Percentiles rank a stretch among this genome's conserved stretches.
Evolutionary conservation across 2,329 filamentous ascomycete species (phyloP).

Genomic region (Talaromyces sp.): DNA sequence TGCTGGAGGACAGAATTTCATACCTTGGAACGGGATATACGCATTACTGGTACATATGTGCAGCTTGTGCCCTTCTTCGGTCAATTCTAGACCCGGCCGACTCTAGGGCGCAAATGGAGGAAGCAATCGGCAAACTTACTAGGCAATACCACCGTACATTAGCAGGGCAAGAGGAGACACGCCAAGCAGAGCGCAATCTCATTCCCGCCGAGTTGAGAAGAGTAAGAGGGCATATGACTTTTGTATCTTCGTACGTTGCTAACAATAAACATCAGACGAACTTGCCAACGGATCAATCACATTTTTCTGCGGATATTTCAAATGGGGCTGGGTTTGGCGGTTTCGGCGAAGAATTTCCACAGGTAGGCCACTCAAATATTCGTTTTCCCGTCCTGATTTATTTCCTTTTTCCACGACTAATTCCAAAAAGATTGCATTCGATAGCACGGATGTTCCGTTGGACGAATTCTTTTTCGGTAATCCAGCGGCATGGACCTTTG

Average conservation of each 20-base stretch:
- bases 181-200: conserved; percentile 13
- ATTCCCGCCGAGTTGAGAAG: background rate
- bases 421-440: background rate
- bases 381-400: background rate
- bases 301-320: background rate
- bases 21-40: conserved; percentile 31
- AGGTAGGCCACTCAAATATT: background rate
- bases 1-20: conserved; percentile 31
- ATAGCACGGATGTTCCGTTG: conserved; percentile 9
- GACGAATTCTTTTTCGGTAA: conserved; percentile 19
- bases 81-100: conserved; percentile 20
- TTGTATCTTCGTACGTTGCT: background rate
- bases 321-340: background rate
- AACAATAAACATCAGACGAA: background rate
- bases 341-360: background rate
- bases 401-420: background rate
- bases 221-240: background rate
- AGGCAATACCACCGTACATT: conserved; percentile 18
- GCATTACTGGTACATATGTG: conserved; percentile 30
- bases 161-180: conserved; percentile 16
- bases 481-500: conserved; percentile 18
- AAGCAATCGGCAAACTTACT: conserved; percentile 18
- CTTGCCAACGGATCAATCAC: background rate
- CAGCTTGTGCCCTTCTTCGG: conserved; percentile 27
- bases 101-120: conserved; percentile 19